Evolutionary conservation across 2,329 filamentous ascomycete species (phyloP), one percentile per base, ranked within the genome.

Genomic region (Graphiopsis chlorocephala): DNA sequence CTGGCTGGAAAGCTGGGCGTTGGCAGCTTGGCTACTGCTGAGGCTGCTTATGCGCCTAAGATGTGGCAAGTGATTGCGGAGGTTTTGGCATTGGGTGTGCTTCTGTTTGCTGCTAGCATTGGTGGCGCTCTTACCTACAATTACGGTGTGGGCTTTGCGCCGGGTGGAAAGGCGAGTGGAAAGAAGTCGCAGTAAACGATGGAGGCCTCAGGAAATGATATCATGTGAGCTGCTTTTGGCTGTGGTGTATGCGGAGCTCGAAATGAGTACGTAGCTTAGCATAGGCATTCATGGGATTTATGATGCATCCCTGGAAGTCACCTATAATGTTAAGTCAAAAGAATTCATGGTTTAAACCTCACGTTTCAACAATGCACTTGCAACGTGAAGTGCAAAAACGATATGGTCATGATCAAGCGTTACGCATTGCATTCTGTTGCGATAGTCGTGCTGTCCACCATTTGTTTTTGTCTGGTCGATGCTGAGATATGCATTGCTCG

Each of bases 91-190:
- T 74, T 76, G 6, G 68, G 74, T 3, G 66, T 76, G 45, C 74
- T 77, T 4, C 64, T 80, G 47, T 78, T 78, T 64, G 75, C 74
- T 3, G 79, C 79, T 14, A 79, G 79, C 64, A 72, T 82, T 4
- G 81, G 81, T 2, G 80, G 79, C 0, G 71, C 70, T 10, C 66
- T 83, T 66, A 79, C 80, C 5, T 83, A 82, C 68, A 72, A 78
- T 31, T 79, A 79, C 65, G 81, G 81, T 0, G 78, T 82, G 70
- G 81, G 80, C 1, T 76, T 82, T 47, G 71, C 73, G 14, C 64
- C 70, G 20, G 68, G 67, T 1, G 66, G 70, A 5, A 72, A 72
- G 65, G 68, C 67, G 26, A 59, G 17, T 20, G 67, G 62, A 31
- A 74, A 72, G 69, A 73, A 75, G 70, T 61, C 65, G 55, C 61